Percentiles rank a stretch among this genome's conserved stretches.
phyloP scores from a whole-genome alignment of 208 protist genomes.

The Phytomonas serpens region DNA sequence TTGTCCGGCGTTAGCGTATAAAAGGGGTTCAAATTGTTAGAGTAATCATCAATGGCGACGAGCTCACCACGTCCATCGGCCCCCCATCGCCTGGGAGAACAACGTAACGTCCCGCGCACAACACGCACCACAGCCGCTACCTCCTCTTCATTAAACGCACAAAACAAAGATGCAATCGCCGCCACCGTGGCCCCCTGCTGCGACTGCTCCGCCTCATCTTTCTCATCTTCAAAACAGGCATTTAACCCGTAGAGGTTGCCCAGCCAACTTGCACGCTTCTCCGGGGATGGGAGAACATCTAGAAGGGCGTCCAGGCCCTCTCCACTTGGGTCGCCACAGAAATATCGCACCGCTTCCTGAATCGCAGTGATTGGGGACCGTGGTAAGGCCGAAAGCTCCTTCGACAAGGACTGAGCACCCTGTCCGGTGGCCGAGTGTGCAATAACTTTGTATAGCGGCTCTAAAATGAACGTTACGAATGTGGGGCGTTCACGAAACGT shows the following conservation, averaged over 20 bases:
- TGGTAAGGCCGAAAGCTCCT: constrained; percentile 37
- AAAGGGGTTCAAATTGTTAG: constrained; percentile 57
- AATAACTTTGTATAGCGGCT: constrained; percentile 98
- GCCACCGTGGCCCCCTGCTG: constrained; percentile 16
- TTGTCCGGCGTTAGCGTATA: constrained; percentile 28
- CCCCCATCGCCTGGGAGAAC: constrained; percentile 2
- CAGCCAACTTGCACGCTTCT: constrained; percentile 33
- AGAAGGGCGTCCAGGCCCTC: constrained; percentile 62
- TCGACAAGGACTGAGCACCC: constrained; percentile 31
- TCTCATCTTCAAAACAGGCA: not conserved
- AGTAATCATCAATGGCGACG: constrained; percentile 56
- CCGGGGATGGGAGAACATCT: constrained; percentile 36
- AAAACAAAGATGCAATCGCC: constrained; percentile 51
- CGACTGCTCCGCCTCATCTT: not conserved
- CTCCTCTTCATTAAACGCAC: constrained; percentile 26
- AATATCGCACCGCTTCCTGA: constrained; percentile 61
- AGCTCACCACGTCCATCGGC: constrained; percentile 1
- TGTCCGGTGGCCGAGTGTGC: constrained; percentile 62
- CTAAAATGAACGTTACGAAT: constrained; percentile 98
- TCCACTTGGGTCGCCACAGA: constrained; percentile 38
- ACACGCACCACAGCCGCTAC: constrained; percentile 63
- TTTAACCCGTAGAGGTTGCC: constrained; percentile 28
- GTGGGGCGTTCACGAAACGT: constrained; percentile 66
- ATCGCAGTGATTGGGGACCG: constrained; percentile 47
- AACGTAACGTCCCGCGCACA: constrained; percentile 32